Evolutionary conservation across 1,284 basidiomycete genomes (phyloP).

Genomic region (Ceratobasidium sp.): DNA sequence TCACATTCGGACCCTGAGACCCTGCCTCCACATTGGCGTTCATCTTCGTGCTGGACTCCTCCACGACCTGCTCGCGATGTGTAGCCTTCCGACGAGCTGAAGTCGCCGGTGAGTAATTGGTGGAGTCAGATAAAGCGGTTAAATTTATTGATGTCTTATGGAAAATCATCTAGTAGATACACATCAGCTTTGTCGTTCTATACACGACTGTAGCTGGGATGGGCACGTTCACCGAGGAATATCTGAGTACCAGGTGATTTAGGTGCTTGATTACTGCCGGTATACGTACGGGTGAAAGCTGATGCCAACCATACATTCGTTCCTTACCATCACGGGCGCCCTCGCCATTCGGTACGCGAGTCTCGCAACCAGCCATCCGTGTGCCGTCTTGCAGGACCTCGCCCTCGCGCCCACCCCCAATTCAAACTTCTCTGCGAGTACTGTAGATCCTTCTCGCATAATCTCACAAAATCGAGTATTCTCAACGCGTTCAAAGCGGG

Average conservation of each 20-base stretch:
- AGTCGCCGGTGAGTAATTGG: conserved; percentile 71
- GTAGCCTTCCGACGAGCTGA: conserved; percentile 81
- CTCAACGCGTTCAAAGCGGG: too few species aligned
- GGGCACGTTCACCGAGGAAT: conserved; percentile 69
- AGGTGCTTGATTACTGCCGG: neutral
- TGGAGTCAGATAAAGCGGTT: neutral
- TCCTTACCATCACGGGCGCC: conserved; percentile 96
- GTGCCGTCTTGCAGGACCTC: neutral
- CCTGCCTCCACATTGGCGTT: conserved; percentile 36
- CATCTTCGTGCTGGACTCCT: conserved; percentile 11
- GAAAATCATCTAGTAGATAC: conserved; percentile 76
- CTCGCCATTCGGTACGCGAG: conserved; percentile 97
- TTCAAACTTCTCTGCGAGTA: too few species aligned
- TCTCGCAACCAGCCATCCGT: conserved; percentile 95
- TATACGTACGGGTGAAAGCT: neutral
- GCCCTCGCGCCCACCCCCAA: neutral
- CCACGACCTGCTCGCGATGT: conserved; percentile 52
- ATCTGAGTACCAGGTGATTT: conserved; percentile 81
- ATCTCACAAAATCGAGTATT: too few species aligned
- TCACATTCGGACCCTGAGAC: neutral
- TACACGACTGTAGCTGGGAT: conserved; percentile 63
- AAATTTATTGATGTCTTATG: conserved; percentile 49
- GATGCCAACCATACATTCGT: conserved; percentile 74
- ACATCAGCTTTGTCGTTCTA: conserved; percentile 77
- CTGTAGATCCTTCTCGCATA: too few species aligned